Conservation (phyloP, 257 asterid species). For the Salvia splendens region DNA sequence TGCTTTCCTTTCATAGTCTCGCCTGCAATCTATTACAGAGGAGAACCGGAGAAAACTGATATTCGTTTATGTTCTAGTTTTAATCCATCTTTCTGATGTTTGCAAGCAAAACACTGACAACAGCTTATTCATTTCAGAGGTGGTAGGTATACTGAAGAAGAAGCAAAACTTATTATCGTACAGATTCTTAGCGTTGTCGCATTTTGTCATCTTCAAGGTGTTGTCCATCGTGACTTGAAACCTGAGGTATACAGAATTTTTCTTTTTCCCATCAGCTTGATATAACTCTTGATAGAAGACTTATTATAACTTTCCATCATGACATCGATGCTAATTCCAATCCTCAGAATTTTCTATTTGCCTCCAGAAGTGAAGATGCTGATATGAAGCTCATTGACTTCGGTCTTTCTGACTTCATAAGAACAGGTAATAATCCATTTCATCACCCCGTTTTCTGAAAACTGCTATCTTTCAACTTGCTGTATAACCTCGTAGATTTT, state of each 20-base stretch:
- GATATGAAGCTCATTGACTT: slow-evolving; percentile 95
- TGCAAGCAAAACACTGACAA: slow-evolving; percentile 32
- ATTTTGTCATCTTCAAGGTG: slow-evolving; percentile 98
- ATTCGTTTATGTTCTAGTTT: slow-evolving; percentile 1
- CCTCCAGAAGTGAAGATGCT: slow-evolving; percentile 88
- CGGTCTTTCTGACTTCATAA: slow-evolving; percentile 94
- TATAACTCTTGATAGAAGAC: slow-evolving; percentile 22
- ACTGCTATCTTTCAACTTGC: not conserved
- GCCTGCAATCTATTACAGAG: slow-evolving; percentile 1
- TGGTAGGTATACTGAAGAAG: slow-evolving; percentile 91
- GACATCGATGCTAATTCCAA: slow-evolving; percentile 27
- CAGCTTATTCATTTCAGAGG: slow-evolving; percentile 63
- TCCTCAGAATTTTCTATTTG: slow-evolving; percentile 79
- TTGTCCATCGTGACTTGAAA: slow-evolving; percentile 96
- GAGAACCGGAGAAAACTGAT: slow-evolving; percentile 4
- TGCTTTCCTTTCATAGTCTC: slow-evolving; percentile 12
- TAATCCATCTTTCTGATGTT: slow-evolving; percentile 31
- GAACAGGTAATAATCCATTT: slow-evolving; percentile 56
- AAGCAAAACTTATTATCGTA: slow-evolving; percentile 82
- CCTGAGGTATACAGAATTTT: slow-evolving; percentile 69
- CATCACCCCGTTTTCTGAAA: not conserved
- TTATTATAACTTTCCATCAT: slow-evolving; percentile 19
- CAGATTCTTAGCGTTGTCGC: slow-evolving; percentile 93
- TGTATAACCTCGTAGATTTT: not conserved
- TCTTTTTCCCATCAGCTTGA: slow-evolving; percentile 11